A percentile compares a stretch with the other conserved stretches of the same genome.
Evolutionary conservation across 2,329 filamentous ascomycete species (phyloP).

Genomic region (Byssothecium circinans): DNA sequence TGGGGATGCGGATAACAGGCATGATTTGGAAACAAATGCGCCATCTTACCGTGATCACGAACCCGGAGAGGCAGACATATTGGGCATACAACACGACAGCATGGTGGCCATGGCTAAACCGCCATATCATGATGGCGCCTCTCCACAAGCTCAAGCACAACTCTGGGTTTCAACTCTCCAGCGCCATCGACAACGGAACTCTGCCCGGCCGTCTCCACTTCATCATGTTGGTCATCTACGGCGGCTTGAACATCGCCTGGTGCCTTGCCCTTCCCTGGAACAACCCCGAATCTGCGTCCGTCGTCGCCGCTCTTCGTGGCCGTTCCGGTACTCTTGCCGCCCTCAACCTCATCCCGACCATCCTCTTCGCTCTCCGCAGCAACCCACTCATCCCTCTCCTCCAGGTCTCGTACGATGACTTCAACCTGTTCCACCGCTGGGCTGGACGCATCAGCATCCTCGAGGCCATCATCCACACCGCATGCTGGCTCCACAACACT

Average conservation of each 20-base stretch:
- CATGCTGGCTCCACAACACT: slow-evolving; percentile 72
- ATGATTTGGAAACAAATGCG: slow-evolving; percentile 50
- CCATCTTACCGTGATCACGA: slow-evolving; percentile 49
- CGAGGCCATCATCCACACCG: slow-evolving; percentile 70
- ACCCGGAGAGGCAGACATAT: slow-evolving; percentile 46
- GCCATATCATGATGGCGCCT: slow-evolving; percentile 69
- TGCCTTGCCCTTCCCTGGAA: slow-evolving; percentile 68
- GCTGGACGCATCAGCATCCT: slow-evolving; percentile 72
- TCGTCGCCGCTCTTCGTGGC: slow-evolving; percentile 81
- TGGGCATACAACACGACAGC: slow-evolving; percentile 50
- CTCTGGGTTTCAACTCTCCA: slow-evolving; percentile 68
- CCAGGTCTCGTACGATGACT: slow-evolving; percentile 91
- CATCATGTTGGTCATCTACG: slow-evolving; percentile 66
- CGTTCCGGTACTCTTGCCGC: slow-evolving; percentile 81
- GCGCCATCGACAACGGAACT: slow-evolving; percentile 71
- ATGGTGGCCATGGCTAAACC: slow-evolving; percentile 62
- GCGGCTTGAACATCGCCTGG: slow-evolving; percentile 75
- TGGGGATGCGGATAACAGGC: slow-evolving; percentile 46
- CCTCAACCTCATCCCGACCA: slow-evolving; percentile 88
- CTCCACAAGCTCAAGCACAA: slow-evolving; percentile 77
- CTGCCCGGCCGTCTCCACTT: slow-evolving; percentile 79
- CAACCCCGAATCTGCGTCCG: slow-evolving; percentile 51
- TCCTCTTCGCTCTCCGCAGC: slow-evolving; percentile 88
- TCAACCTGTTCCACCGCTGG: slow-evolving; percentile 88
- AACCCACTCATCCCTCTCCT: slow-evolving; percentile 84